Evolutionary conservation across 106 monocot species (phyloP).

Genomic region (Triglochin maritima): DNA sequence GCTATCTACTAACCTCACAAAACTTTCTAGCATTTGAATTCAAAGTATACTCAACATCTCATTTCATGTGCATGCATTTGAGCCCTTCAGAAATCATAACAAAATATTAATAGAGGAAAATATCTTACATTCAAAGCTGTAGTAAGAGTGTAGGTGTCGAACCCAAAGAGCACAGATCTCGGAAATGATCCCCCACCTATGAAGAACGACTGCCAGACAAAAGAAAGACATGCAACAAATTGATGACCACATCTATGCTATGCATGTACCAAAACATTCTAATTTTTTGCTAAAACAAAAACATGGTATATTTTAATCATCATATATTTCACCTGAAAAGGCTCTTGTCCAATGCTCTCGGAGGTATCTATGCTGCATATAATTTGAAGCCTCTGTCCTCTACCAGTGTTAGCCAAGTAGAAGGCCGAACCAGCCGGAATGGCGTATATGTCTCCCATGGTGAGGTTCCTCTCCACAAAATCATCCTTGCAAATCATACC

Average conservation of each 20-base stretch:
- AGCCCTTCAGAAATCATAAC: neutral
- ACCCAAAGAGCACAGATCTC: conserved; percentile 52
- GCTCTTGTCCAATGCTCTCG: conserved; percentile 21
- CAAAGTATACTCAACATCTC: too few species aligned
- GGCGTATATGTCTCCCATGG: conserved; percentile 56
- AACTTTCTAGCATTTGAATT: too few species aligned
- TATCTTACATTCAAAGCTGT: conserved; percentile 63
- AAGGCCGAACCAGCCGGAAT: conserved; percentile 73
- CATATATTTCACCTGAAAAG: conserved; percentile 32
- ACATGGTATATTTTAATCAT: neutral
- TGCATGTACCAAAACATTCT: neutral
- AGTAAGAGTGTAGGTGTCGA: conserved; percentile 33
- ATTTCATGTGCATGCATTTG: neutral
- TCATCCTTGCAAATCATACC: conserved; percentile 63
- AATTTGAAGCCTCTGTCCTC: conserved; percentile 55
- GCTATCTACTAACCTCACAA: too few species aligned
- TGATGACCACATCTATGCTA: neutral
- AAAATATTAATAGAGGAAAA: neutral
- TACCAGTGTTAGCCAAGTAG: conserved; percentile 70
- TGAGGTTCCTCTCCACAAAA: conserved; percentile 60
- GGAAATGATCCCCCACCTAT: conserved; percentile 56
- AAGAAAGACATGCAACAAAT: neutral
- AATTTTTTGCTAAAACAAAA: too few species aligned
- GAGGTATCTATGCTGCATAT: conserved; percentile 59
- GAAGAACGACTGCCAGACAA: conserved; percentile 44